Percentiles rank a stretch among this genome's conserved stretches.
phyloP scores from a whole-genome alignment of 139 green algal species.

The Coelastrella sp. region DNA sequence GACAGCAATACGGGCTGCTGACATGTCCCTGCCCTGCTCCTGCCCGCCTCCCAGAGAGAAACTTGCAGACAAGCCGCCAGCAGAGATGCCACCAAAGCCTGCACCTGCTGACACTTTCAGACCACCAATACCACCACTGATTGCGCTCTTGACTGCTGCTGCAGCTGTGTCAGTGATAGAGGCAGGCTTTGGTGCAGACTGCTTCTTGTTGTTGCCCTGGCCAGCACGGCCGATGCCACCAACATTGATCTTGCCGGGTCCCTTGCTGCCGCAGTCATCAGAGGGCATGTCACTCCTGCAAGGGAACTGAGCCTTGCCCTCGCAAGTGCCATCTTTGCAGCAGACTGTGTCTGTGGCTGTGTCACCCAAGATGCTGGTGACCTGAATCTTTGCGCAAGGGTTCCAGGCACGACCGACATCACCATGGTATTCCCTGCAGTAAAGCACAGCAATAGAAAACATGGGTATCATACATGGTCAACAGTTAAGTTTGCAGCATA shows the following conservation, averaged over 20 bases:
- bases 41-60: neutral
- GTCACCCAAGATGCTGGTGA: slow-evolving; percentile 48
- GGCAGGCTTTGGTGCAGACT: neutral
- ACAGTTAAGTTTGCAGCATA: too few species aligned
- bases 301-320: slow-evolving; percentile 34
- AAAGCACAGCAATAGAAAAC: neutral
- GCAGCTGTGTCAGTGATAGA: neutral
- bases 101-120: neutral
- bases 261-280: slow-evolving; percentile 4
- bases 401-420: neutral
- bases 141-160: neutral
- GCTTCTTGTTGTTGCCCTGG: neutral
- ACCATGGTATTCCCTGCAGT: slow-evolving; percentile 28
- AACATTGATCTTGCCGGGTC: slow-evolving; percentile 25
- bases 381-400: slow-evolving; percentile 13
- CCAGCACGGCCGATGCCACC: slow-evolving; percentile 28
- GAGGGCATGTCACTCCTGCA: slow-evolving; percentile 4
- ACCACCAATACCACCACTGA: neutral
- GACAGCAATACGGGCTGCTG: slow-evolving; percentile 15
- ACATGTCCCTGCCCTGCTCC: neutral
- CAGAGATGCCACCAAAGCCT: too few species aligned
- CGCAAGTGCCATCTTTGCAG: slow-evolving; percentile 32
- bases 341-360: slow-evolving; percentile 26
- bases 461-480: neutral
- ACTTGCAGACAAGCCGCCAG: neutral